A percentile compares a stretch with the other conserved stretches of the same genome.
Conservation (phyloP, 371 early-diverging fungal species). For the Gilbertella persicaria region DNA sequence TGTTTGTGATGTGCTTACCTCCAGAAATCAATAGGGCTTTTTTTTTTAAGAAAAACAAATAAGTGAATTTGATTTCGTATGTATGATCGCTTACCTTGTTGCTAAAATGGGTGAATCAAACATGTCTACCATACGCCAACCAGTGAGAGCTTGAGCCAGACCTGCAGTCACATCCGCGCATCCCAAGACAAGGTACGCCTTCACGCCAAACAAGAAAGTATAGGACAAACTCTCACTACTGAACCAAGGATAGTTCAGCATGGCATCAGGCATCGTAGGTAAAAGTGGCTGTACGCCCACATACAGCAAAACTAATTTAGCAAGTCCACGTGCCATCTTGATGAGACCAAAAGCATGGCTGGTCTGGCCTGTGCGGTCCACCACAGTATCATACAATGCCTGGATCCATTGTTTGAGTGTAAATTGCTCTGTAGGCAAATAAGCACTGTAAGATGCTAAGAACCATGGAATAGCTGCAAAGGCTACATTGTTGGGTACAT, state of each 20-base stretch:
- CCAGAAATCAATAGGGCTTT: constrained; percentile 46
- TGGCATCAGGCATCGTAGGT: constrained; percentile 17
- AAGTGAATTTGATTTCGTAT: background rate
- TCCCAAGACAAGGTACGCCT: constrained; percentile 20
- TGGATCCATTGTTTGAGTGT: constrained; percentile 13
- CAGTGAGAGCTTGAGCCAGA: constrained; percentile 13
- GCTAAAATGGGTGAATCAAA: constrained; percentile 25
- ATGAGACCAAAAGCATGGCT: constrained; percentile 8
- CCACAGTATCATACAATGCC: constrained; percentile 20
- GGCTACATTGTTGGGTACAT: constrained; percentile 22
- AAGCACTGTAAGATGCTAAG: constrained; percentile 27
- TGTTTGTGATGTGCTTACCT: constrained; percentile 22
- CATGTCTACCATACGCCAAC: constrained; percentile 23
- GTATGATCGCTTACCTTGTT: constrained; percentile 14
- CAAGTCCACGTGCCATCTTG: constrained; percentile 20
- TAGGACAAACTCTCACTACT: constrained; percentile 10
- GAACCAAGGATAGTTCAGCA: constrained; percentile 14
- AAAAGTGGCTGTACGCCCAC: constrained; percentile 22
- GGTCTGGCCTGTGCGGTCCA: constrained; percentile 14
- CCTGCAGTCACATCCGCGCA: constrained; percentile 16
- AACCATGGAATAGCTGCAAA: constrained; percentile 41
- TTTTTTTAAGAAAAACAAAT: background rate
- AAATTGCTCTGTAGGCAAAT: constrained; percentile 21
- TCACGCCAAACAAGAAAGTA: constrained; percentile 24
- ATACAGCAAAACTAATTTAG: constrained; percentile 15